Conservation (phyloP, 192 early-diverging fungal species). For the Coemansia sp. region DNA sequence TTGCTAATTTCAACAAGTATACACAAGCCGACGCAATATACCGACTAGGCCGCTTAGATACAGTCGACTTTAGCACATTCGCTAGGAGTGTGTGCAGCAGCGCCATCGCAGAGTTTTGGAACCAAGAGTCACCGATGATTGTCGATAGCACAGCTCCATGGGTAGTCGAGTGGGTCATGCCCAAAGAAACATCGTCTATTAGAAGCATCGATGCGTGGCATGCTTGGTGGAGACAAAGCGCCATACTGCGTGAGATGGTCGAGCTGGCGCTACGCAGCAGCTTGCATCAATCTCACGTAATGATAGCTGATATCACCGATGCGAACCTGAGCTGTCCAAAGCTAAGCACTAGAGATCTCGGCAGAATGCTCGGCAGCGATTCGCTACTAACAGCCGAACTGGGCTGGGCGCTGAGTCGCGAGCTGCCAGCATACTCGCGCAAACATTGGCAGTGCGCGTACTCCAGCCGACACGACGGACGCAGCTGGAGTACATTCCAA, state of each 20-base stretch:
- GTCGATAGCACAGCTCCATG: background rate
- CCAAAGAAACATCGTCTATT: background rate
- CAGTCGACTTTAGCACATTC: conserved; percentile 5
- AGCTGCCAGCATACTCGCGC: conserved; percentile 32
- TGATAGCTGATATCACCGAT: background rate
- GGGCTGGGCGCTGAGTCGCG: conserved; percentile 28
- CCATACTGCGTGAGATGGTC: conserved; percentile 27
- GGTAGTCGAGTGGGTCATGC: conserved; percentile 19
- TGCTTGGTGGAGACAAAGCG: conserved; percentile 29
- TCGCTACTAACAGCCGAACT: conserved; percentile 22
- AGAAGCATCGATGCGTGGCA: conserved; percentile 19
- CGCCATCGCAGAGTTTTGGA: conserved; percentile 22
- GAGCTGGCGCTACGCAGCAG: conserved; percentile 24
- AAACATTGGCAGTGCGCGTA: conserved; percentile 33
- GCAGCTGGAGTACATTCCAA: conserved; percentile 53
- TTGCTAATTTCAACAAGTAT: background rate
- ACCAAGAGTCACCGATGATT: background rate
- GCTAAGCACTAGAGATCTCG: background rate
- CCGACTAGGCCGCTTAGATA: background rate
- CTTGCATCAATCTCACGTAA: background rate
- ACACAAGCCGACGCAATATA: background rate
- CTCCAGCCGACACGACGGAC: conserved; percentile 38
- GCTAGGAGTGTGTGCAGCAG: conserved; percentile 10
- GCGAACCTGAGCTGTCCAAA: conserved; percentile 16
- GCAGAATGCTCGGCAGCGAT: conserved; percentile 1